Conservation (phyloP, 495 filamentous ascomycete species). For the Gamarada debralockiae region DNA sequence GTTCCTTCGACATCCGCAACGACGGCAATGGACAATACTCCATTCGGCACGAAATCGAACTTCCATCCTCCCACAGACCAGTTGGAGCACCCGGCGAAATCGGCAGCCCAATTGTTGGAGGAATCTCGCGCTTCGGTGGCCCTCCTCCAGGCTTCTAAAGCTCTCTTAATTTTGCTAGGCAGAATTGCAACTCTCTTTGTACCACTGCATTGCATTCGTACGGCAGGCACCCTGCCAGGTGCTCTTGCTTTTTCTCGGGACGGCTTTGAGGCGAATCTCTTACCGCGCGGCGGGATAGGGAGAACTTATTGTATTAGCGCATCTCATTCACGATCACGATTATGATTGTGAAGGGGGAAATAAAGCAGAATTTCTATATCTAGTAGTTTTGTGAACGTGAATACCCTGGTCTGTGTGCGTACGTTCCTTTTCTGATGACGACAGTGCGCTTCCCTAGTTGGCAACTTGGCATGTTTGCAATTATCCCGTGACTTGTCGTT, state of each 20-base stretch:
- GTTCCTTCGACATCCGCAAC: constrained; percentile 64
- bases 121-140: constrained; percentile 14
- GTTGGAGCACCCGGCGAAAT: constrained; percentile 53
- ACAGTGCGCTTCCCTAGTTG: too few relatives aligned
- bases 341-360: too few relatives aligned
- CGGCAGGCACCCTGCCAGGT: too few relatives aligned
- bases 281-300: too few relatives aligned
- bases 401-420: too few relatives aligned
- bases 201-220: constrained; percentile 12
- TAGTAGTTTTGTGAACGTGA: too few relatives aligned
- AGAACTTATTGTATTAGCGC: neutral
- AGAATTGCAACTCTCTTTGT: constrained; percentile 14
- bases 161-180: neutral
- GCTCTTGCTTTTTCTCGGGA: too few relatives aligned
- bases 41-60: constrained; percentile 60
- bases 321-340: neutral
- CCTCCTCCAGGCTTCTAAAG: constrained; percentile 22
- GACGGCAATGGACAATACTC: constrained; percentile 43
- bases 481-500: too few relatives aligned
- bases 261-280: too few relatives aligned
- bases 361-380: too few relatives aligned
- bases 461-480: too few relatives aligned
- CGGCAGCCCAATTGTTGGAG: constrained; percentile 50
- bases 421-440: too few relatives aligned
- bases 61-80: constrained; percentile 30